Evolutionary conservation across 2,329 filamentous ascomycete genomes (phyloP).

Genomic region (Ploettnerulaceae sp.): DNA sequence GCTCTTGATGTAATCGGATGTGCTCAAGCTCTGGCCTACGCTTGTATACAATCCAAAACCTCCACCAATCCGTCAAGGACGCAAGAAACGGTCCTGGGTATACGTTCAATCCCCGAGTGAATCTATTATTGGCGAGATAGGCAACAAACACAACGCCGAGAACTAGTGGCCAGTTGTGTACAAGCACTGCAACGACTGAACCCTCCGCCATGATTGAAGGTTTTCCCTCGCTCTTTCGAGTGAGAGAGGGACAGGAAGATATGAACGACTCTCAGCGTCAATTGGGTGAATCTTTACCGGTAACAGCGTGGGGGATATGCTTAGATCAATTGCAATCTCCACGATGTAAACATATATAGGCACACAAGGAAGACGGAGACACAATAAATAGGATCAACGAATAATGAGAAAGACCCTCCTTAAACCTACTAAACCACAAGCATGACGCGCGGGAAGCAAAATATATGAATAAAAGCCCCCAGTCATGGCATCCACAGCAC

Average conservation of each 20-base stretch:
- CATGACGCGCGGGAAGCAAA: neutral
- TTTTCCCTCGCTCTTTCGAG: neutral
- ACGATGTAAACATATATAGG: neutral
- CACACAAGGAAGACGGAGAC: neutral
- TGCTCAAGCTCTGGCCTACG: constrained; percentile 64
- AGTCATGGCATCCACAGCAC: neutral
- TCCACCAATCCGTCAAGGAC: constrained; percentile 67
- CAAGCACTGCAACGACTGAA: constrained; percentile 16
- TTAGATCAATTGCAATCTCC: neutral
- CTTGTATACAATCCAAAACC: constrained; percentile 63
- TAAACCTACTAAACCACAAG: neutral
- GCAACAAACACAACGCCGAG: constrained; percentile 33
- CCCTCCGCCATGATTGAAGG: constrained; percentile 21
- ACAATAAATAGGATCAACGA: neutral
- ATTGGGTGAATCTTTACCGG: no score
- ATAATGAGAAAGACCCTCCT: constrained; percentile 1
- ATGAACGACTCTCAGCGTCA: no score
- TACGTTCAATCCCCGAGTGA: constrained; percentile 56
- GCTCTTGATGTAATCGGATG: constrained; percentile 60
- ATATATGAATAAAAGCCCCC: constrained; percentile 1
- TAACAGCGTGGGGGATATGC: no score
- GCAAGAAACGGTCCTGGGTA: constrained; percentile 71
- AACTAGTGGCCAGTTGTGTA: constrained; percentile 41
- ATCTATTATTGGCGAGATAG: constrained; percentile 46
- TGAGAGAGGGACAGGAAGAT: no score